Base-by-base conservation (phyloP, 257 asterid species). In the Solanum microdontum region DNA sequence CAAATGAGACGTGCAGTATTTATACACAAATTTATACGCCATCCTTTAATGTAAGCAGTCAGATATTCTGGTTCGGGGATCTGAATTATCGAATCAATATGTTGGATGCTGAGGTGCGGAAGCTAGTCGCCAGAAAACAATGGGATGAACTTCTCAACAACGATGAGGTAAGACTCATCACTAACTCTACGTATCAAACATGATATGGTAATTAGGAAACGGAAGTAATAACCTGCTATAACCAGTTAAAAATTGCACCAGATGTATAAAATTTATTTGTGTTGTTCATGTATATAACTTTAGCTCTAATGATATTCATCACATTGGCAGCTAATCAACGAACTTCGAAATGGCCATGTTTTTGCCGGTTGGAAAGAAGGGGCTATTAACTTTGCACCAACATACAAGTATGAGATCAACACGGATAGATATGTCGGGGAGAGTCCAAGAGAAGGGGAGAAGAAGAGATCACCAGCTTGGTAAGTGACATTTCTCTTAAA, bases 321-420 rank as follows among this genome's bases (percentile, higher is more conserved):
- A 28, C 69, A 82, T 48, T 5, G 88, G 91, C 93, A 97, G 99
- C 98, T 97, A 43, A 84, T 88, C 66, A 93, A 72, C 79, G 99
- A 96, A 91, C 86, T 96, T 83, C 94, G 91, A 87, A 92, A 93
- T 88, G 98, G 98, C 23, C 93, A 92, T 66, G 93, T 91, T 34
- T 97, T 96, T 88, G 95, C 94, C 88, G 99, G 98, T 90, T 96
- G 99, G 99, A 94, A 94, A 2, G 99, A 97, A 91, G 99, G 98
- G 85, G 86, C 84, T 39, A 75, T 96, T 89, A 90, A 82, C 89
- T 97, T 97, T 90, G 94, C 98, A 84, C 99, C 99, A 15, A 97
- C 99, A 24, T 97, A 97, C 89, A 97, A 96, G 85, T 97, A 97
- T 76, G 98, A 95, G 83, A 32, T 86, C 14, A 92, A 95, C 88